Evolutionary conservation across 2,329 filamentous ascomycete genomes (phyloP), one percentile per base, ranked within the genome.

Genomic region (Huntiella savannae): DNA sequence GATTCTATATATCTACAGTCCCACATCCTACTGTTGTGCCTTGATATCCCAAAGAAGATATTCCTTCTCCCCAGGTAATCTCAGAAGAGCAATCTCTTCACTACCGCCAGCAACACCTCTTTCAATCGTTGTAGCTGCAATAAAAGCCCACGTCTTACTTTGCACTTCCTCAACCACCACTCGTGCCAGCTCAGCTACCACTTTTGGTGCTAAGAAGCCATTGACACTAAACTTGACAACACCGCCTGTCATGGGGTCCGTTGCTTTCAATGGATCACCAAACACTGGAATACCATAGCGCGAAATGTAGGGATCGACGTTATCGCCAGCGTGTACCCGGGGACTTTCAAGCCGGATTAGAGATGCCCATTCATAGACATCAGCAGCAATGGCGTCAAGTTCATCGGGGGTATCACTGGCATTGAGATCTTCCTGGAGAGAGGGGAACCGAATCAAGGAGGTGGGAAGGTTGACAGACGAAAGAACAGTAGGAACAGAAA

Each of bases 321-420:
- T 57, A 58, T 87, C 80, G 7, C 56, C 57, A 3, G 61, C 57
- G 8, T 60, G 54, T 13, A 87, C 57, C 17, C 82, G 68, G n/a
- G 78, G 74, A 47, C 80, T 84, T 7, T 66, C 62, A 0, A 86
- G 65, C 8, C 71, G 68, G 4, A 79, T 57, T n/a, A 92, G 61
- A 2, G 77, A 77, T 1, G 88, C 56, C 77, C 80, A 91, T 60
- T 91, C 83, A 52, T 86, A 76, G 10, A 79, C 56, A 13, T 78
- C 75, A 0, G 70, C 66, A 1, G 73, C 71, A 50, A 69, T 69
- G 16, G 41, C 11, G n/a, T 43, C 40, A 12, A 52, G 49, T 11
- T 59, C 51, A 11, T 55, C 53, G 7, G 54, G 46, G 2, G 37
- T 36, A n/a, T 41, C 35, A 10, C 36, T 10, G 58, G 54, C 4